Conservation (phyloP, 2,329 filamentous ascomycete genomes). For the Torrubiella hemipterigena region DNA sequence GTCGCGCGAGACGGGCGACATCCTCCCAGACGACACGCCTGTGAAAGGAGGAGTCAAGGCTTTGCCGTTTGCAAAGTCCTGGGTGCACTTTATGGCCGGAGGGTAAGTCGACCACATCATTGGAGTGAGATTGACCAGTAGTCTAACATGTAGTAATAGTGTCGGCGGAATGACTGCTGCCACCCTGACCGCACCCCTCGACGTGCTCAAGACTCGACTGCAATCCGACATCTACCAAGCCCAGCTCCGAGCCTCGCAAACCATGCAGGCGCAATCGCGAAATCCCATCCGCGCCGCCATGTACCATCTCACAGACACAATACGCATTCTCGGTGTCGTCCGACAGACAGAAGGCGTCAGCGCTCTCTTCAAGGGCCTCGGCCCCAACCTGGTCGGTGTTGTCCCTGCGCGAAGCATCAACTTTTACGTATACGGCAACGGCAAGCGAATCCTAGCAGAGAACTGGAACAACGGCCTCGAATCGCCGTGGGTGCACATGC, state of each 20-base stretch:
- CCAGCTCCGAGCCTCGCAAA: slow-evolving; percentile 58
- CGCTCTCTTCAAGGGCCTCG: slow-evolving; percentile 85
- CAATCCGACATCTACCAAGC: slow-evolving; percentile 92
- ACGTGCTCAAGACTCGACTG: slow-evolving; percentile 84
- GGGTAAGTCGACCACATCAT: slow-evolving; percentile 43
- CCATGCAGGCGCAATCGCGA: slow-evolving; percentile 47
- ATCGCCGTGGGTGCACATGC: slow-evolving; percentile 64
- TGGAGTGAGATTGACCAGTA: slow-evolving; percentile 1
- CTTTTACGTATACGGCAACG: slow-evolving; percentile 88
- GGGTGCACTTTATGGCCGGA: slow-evolving; percentile 86
- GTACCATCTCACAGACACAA: slow-evolving; percentile 73
- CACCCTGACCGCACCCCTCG: slow-evolving; percentile 84
- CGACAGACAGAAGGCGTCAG: slow-evolving; percentile 72
- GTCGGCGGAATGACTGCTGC: slow-evolving; percentile 84
- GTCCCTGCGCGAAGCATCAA: slow-evolving; percentile 85
- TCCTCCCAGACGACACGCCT: slow-evolving; percentile 29
- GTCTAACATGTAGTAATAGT: slow-evolving; percentile 28
- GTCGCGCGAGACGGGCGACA: slow-evolving; percentile 50
- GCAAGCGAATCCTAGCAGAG: slow-evolving; percentile 69
- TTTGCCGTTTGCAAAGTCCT: slow-evolving; percentile 59
- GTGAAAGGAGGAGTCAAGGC: slow-evolving; percentile 20
- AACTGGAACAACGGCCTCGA: slow-evolving; percentile 60
- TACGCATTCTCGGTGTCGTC: slow-evolving; percentile 74
- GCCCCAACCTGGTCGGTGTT: slow-evolving; percentile 80
- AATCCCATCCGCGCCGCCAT: slow-evolving; percentile 53